phyloP scores from a whole-genome alignment of 1,284 basidiomycete genomes.

The Ceratobasidium sp. region DNA sequence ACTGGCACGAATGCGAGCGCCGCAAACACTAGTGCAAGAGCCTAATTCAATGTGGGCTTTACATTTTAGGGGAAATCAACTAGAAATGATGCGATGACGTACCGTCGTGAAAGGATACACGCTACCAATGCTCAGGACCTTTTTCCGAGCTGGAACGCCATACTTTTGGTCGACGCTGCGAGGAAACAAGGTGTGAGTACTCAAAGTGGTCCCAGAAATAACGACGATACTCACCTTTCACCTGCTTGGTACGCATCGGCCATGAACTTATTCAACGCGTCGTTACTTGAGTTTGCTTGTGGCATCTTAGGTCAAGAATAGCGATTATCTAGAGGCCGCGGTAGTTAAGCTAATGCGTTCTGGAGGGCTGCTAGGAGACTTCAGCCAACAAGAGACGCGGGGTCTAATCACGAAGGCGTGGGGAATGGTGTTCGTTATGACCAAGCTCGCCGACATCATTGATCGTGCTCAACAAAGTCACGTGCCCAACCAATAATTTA shows the following conservation, averaged over 20 bases:
- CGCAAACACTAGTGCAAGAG: slow-evolving; percentile 12
- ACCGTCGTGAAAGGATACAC: slow-evolving; percentile 36
- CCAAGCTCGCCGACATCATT: slow-evolving; percentile 8
- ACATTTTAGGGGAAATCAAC: neutral
- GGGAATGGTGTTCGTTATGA: slow-evolving; percentile 23
- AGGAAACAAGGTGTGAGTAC: neutral
- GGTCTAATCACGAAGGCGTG: neutral
- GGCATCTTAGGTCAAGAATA: neutral
- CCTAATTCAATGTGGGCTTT: neutral
- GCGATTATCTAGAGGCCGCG: too few species aligned
- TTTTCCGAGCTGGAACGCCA: slow-evolving; percentile 33
- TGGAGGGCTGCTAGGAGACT: neutral
- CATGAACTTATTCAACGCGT: neutral
- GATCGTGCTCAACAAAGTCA: slow-evolving; percentile 12
- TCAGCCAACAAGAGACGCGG: neutral
- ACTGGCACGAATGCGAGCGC: slow-evolving; percentile 9
- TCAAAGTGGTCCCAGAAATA: neutral
- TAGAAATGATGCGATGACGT: neutral
- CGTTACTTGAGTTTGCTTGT: neutral
- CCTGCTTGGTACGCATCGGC: slow-evolving; percentile 2
- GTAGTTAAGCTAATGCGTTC: too few species aligned
- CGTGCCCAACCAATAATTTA: slow-evolving; percentile 22
- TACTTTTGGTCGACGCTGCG: slow-evolving; percentile 18
- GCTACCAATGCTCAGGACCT: slow-evolving; percentile 17
- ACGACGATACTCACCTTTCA: neutral